A percentile compares a stretch with the other conserved stretches of the same genome.
phyloP scores from a whole-genome alignment of 176 grass and related monocot genomes.

The Musa troglodytarum region DNA sequence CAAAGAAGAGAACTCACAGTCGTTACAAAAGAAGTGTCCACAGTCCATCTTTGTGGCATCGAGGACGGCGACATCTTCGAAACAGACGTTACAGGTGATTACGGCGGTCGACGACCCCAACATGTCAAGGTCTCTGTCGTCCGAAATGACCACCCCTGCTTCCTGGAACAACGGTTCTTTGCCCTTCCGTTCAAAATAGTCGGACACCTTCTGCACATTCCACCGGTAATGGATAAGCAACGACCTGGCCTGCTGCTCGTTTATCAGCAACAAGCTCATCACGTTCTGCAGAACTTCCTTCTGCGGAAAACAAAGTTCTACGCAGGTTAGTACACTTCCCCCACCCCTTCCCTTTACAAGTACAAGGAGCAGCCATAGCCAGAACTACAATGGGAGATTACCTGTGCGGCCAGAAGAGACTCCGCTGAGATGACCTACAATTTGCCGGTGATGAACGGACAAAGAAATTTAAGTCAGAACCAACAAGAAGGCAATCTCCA shows the following conservation, averaged over 20 bases:
- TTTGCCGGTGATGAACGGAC: background rate
- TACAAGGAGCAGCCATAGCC: background rate
- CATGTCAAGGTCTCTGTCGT: slow-evolving; percentile 3
- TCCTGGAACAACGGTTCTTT: slow-evolving; percentile 37
- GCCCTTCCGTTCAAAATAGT: slow-evolving; percentile 34
- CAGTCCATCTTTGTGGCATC: slow-evolving; percentile 46
- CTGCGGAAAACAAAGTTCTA: slow-evolving; percentile 12
- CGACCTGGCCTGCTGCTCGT: slow-evolving; percentile 35
- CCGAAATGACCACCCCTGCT: slow-evolving; percentile 23
- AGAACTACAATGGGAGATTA: background rate
- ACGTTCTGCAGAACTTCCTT: slow-evolving; percentile 31
- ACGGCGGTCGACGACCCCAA: background rate
- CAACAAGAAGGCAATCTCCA: background rate
- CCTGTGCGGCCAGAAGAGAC: slow-evolving; percentile 21
- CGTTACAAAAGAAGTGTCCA: slow-evolving; percentile 51
- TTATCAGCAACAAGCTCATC: slow-evolving; percentile 45
- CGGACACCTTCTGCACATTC: slow-evolving; percentile 34
- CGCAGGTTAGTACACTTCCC: background rate
- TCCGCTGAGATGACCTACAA: slow-evolving; percentile 23
- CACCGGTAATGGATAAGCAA: slow-evolving; percentile 48
- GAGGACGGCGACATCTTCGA: slow-evolving; percentile 21
- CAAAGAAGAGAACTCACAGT: slow-evolving; percentile 30
- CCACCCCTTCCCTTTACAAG: too few species aligned
- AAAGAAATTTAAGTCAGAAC: background rate
- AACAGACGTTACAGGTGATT: slow-evolving; percentile 38